Conservation (phyloP, 352 stramenopile species). For the Globisporangium lucens region DNA sequence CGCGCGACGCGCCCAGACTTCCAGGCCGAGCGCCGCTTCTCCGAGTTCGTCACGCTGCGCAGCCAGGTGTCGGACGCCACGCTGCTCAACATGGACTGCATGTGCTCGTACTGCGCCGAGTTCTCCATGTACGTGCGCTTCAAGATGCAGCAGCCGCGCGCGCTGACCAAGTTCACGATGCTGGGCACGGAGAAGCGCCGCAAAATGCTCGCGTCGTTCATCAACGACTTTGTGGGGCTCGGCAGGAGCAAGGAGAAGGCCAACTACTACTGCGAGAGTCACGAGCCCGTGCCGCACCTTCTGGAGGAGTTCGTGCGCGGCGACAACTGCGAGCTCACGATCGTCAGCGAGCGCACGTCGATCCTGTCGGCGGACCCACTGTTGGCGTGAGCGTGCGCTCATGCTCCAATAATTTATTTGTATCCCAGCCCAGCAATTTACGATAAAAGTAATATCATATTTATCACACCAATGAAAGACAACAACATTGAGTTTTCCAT, state of each 20-base stretch:
- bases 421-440: too few species aligned
- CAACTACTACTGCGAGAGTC: constrained; percentile 36
- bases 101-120: constrained; percentile 6
- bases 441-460: too few species aligned
- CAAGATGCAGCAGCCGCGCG: constrained; percentile 41
- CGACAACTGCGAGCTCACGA: not conserved
- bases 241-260: constrained; percentile 39
- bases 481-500: too few species aligned
- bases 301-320: constrained; percentile 38
- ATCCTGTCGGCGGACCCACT: too few species aligned
- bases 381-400: too few species aligned
- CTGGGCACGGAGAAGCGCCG: constrained; percentile 37
- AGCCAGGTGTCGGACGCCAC: not conserved
- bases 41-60: constrained; percentile 6
- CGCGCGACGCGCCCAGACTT: constrained; percentile 1
- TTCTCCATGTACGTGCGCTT: constrained; percentile 23
- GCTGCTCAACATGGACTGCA: not conserved
- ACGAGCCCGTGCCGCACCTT: constrained; percentile 41
- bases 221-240: constrained; percentile 46
- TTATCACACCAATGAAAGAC: too few species aligned
- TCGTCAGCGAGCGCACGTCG: too few species aligned
- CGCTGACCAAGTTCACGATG: constrained; percentile 34
- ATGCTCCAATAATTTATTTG: too few species aligned
- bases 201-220: constrained; percentile 41
- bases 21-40: constrained; percentile 11